Percentiles rank a stretch among this genome's conserved stretches.
phyloP scores from a whole-genome alignment of 805 yeast species.

The Monosporozyma aquatica region DNA sequence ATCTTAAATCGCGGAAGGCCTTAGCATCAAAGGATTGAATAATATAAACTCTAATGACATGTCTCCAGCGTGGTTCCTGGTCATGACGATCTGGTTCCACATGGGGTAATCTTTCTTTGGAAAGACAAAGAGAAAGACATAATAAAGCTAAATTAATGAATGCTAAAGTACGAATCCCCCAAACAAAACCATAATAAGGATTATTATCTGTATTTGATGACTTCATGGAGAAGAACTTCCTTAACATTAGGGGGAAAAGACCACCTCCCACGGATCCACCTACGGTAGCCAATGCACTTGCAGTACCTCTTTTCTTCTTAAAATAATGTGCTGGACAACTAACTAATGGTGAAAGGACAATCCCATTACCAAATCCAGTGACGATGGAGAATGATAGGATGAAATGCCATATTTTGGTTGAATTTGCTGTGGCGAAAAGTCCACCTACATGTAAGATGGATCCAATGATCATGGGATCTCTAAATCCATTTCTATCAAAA shows the following conservation, averaged over 20 bases:
- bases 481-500: constrained; percentile 47
- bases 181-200: constrained; percentile 36
- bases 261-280: constrained; percentile 51
- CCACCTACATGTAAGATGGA: constrained; percentile 38
- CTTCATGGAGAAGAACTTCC: constrained; percentile 33
- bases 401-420: constrained; percentile 48
- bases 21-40: constrained; percentile 29
- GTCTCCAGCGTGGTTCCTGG: constrained; percentile 14
- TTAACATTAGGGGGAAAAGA: constrained; percentile 43
- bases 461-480: constrained; percentile 35
- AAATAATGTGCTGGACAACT: constrained; percentile 62
- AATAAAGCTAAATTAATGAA: constrained; percentile 35
- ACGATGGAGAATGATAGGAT: constrained; percentile 46
- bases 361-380: constrained; percentile 49
- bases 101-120: constrained; percentile 40
- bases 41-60: constrained; percentile 23
- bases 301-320: constrained; percentile 45
- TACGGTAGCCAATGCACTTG: constrained; percentile 38
- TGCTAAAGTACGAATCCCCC: constrained; percentile 49
- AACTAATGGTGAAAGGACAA: constrained; percentile 47
- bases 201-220: constrained; percentile 24
- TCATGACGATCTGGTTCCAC: constrained; percentile 22
- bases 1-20: constrained; percentile 38
- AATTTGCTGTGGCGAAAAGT: constrained; percentile 43
- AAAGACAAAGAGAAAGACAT: constrained; percentile 27